Evolutionary conservation across 1,284 basidiomycete species (phyloP).

Genomic region (Microbotryum lychnidis-dioicae): DNA sequence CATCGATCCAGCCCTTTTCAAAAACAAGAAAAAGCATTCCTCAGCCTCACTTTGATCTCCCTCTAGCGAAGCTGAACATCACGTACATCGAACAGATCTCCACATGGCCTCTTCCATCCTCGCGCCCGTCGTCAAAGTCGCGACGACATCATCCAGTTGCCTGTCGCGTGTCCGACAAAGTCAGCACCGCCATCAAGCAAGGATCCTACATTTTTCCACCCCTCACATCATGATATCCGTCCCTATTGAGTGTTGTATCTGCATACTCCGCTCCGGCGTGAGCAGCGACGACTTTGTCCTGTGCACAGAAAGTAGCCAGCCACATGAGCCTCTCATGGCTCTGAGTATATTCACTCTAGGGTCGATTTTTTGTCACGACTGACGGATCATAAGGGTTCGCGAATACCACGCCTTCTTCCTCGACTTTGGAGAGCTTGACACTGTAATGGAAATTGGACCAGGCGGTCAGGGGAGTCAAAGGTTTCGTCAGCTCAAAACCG

Average conservation of each 20-base stretch:
- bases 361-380: no score
- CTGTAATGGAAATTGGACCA: slow-evolving; percentile 2
- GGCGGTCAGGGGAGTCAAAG: background rate
- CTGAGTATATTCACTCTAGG: background rate
- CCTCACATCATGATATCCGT: slow-evolving; percentile 73
- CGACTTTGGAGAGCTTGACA: slow-evolving; percentile 56
- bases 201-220: background rate
- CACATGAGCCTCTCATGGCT: background rate
- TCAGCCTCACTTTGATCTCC: slow-evolving; percentile 46
- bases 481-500: background rate
- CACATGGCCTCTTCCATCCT: slow-evolving; percentile 69
- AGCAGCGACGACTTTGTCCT: slow-evolving; percentile 14
- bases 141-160: slow-evolving; percentile 71
- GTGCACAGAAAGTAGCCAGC: background rate
- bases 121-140: slow-evolving; percentile 26
- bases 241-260: slow-evolving; percentile 65
- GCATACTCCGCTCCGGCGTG: slow-evolving; percentile 67
- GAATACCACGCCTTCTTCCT: slow-evolving; percentile 75
- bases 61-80: background rate
- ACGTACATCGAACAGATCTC: slow-evolving; percentile 29
- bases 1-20: slow-evolving; percentile 64
- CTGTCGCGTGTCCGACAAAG: slow-evolving; percentile 2
- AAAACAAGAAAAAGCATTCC: background rate
- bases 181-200: no score
- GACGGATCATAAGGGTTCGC: slow-evolving; percentile 57